Base-by-base conservation (phyloP, 768 basidiomycete species). In the Xerocomus potaroensis region DNA sequence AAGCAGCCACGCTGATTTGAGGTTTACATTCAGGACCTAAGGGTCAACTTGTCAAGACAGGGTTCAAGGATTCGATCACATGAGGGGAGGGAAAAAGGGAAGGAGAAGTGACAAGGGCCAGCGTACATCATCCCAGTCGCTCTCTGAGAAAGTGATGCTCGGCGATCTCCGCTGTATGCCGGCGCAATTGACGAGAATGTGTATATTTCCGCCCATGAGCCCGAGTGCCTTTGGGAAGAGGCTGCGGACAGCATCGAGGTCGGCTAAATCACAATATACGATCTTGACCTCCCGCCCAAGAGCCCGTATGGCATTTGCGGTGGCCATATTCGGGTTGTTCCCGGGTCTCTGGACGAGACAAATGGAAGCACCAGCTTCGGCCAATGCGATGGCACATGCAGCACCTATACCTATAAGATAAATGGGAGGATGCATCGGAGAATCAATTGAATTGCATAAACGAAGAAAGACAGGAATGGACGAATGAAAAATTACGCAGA, bases 1-100 rank as follows among this genome's bases (percentile, higher is more conserved):
- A 51, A 94, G 83, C 23, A 91, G 75, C 79, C 86, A 96, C 48
- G 78, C 81, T 8, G 90, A 80, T 66, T 90, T 91, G 62, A 96
- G 80, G 72, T 96, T 96, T 55, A 90, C 80, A 57, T 87, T 77
- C 48, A 93, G 72, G 46, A 91, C 89, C 88, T 90, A 57, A 33
- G 55, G 43, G 35, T 47, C 41, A 39, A 27, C 39, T 26, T 43
- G 47, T 46, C 15, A 51, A 48, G 48, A 49, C 32, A 48, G 31
- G 47, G 36, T 41, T 46, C 38, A 40, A 34, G 33, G 46, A 41
- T 36, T 38, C 41, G 43, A 57, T 50, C 12, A 36, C 35, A 45
- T 30, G 47, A 45, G 27, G 40, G 41, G 41, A 26, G 21, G 15
- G 10, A 47, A 45, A 54, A 31, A 34, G 41, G 43, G 26, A 40